Base-by-base conservation (phyloP, 495 filamentous ascomycete species). In the Cudoniella acicularis region DNA sequence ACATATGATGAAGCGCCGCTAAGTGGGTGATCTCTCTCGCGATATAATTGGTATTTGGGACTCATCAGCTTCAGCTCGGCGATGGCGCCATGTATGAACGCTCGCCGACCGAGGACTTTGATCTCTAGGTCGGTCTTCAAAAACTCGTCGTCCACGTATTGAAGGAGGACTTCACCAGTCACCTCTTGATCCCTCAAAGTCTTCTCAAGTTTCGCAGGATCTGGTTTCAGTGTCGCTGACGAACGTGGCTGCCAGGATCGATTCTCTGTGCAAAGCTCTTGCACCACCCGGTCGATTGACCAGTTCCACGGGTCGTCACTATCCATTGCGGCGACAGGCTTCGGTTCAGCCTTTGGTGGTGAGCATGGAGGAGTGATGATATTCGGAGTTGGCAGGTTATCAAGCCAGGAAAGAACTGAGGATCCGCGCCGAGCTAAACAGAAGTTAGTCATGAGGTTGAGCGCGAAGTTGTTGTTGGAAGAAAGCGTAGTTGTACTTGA, bases 221-320 rank as follows among this genome's bases (percentile, higher is more conserved):
- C 74, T 18, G 84, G 86, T 6, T 83, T 68, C 0, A 22, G 18
- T n/a, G 42, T 58, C 3, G 13, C 62, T 22, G 21, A 20, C 16
- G 59, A 48, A n/a, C 25, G 69, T 64, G 24, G 69, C 22, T 69
- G 54, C 77, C 75, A 82, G 17, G 78, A 77, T 40, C 74, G 68
- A 18, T 75, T 64, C 1, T 69, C 41, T 24, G 79, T 74, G 71
- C 88, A 91, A 3, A 93, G 70, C 52, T 86, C 85, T 11, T 69
- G 67, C 0, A 89, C 79, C 1, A 91, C 80, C 30, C 83, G 75
- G 20, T 90, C 85, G 21, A 86, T 74, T 21, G 74, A 74, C 89
- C 89, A 92, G 60, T 82, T 69, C 60, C 83, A 81, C 0, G 89
- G 89, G 61, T 91, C 89, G 40, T 71, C 67, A 40, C 9, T 27